A percentile compares a stretch with the other conserved stretches of the same genome.
phyloP scores from a whole-genome alignment of 805 yeast genomes.

The Hanseniaspora occidentalis region DNA sequence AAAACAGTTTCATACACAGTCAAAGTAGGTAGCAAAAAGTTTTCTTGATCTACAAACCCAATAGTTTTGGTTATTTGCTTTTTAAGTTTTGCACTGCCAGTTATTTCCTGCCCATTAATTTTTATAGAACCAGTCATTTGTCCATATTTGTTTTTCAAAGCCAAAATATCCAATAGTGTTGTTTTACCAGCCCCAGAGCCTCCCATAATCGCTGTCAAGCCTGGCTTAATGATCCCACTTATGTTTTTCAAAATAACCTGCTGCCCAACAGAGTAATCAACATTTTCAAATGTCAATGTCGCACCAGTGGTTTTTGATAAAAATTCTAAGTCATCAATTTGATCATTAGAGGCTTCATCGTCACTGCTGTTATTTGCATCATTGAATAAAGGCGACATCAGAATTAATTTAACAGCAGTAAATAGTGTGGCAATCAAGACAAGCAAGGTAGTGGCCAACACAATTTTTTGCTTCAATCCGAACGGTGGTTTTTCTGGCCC shows the following conservation, averaged over 20 bases:
- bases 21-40: conserved; percentile 75
- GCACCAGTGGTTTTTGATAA: conserved; percentile 51
- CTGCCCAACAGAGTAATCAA: conserved; percentile 41
- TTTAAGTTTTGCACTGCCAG: conserved; percentile 5
- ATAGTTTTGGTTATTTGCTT: conserved; percentile 50
- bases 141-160: conserved; percentile 79
- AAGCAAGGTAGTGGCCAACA: conserved; percentile 33
- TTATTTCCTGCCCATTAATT: conserved; percentile 50
- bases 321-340: conserved; percentile 19
- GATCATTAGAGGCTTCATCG: conserved; percentile 6
- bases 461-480: conserved; percentile 33
- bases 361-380: conserved; percentile 17
- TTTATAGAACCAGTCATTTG: conserved; percentile 48
- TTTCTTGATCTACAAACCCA: conserved; percentile 97
- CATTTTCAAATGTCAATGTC: conserved; percentile 59
- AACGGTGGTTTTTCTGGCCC: conserved; percentile 24
- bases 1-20: conserved; percentile 94
- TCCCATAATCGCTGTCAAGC: conserved; percentile 93
- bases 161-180: conserved; percentile 80
- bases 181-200: conserved; percentile 99
- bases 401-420: conserved; percentile 33
- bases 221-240: conserved; percentile 71
- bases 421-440: conserved; percentile 22
- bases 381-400: conserved; percentile 50
- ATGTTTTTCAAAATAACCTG: conserved; percentile 42